A percentile compares a stretch with the other conserved stretches of the same genome.
Conservation (phyloP, 768 basidiomycete genomes). For the Coprinellus aureogranulatus region DNA sequence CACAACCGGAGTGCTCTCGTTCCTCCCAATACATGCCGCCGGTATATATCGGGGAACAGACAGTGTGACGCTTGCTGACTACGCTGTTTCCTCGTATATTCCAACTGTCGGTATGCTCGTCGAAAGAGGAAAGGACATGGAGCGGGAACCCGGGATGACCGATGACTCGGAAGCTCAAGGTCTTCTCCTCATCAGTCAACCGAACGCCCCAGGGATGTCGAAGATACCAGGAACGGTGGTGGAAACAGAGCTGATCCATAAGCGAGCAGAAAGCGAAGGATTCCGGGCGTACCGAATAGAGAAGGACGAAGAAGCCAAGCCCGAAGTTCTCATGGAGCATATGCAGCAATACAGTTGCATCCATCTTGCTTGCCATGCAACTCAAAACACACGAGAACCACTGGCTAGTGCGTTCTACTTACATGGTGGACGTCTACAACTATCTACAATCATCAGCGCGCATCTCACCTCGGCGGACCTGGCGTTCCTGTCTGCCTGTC, state of each 20-base stretch:
- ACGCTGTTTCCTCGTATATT: constrained; percentile 20
- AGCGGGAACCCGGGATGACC: not conserved
- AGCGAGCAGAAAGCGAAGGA: not conserved
- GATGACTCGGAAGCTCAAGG: not conserved
- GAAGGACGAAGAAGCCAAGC: not conserved
- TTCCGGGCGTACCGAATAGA: not conserved
- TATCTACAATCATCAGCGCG: constrained; percentile 12
- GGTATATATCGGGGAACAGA: constrained; percentile 20
- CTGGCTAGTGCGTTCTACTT: constrained; percentile 13
- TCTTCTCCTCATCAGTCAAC: not conserved
- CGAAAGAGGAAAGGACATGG: not conserved
- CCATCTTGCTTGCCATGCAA: constrained; percentile 17
- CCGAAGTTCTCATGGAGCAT: not conserved
- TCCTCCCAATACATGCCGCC: constrained; percentile 39
- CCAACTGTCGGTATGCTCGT: constrained; percentile 12
- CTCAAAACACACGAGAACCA: constrained; percentile 7
- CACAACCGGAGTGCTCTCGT: constrained; percentile 25
- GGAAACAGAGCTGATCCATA: no score
- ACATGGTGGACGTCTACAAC: constrained; percentile 6
- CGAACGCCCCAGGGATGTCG: no score
- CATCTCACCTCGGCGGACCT: constrained; percentile 10
- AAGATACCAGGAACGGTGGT: no score
- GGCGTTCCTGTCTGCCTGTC: constrained; percentile 18
- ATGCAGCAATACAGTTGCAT: constrained; percentile 13
- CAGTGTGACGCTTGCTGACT: constrained; percentile 7